phyloP scores from a whole-genome alignment of 768 basidiomycete species.

The Suillus paluster region DNA sequence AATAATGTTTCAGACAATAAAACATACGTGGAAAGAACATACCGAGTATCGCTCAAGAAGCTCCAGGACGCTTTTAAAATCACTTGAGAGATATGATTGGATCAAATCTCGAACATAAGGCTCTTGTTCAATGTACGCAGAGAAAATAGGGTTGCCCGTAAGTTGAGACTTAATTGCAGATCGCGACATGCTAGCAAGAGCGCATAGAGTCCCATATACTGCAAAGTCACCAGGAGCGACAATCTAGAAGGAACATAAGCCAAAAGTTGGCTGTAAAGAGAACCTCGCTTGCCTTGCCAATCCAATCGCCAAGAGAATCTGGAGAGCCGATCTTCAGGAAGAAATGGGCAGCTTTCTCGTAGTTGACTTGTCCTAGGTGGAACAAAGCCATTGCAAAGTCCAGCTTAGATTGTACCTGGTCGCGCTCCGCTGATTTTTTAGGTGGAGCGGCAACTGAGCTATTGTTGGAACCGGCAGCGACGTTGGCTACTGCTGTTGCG shows the following conservation, averaged over 20 bases:
- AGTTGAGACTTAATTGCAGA: slow-evolving; percentile 68
- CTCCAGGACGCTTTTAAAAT: slow-evolving; percentile 83
- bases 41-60: slow-evolving; percentile 77
- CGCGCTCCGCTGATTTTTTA: slow-evolving; percentile 59
- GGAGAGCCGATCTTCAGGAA: slow-evolving; percentile 72
- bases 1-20: background rate
- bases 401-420: slow-evolving; percentile 76
- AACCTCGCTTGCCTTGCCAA: slow-evolving; percentile 56
- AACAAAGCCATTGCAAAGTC: slow-evolving; percentile 82
- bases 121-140: slow-evolving; percentile 82
- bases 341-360: slow-evolving; percentile 77
- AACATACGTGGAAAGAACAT: slow-evolving; percentile 18
- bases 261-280: background rate
- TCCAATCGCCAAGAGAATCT: slow-evolving; percentile 77
- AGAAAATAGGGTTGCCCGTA: slow-evolving; percentile 71
- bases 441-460: slow-evolving; percentile 26
- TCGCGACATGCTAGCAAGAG: slow-evolving; percentile 77
- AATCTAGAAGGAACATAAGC: slow-evolving; percentile 47
- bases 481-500: slow-evolving; percentile 39
- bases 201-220: slow-evolving; percentile 83
- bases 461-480: slow-evolving; percentile 27
- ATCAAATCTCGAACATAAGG: slow-evolving; percentile 86
- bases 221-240: slow-evolving; percentile 85
- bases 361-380: slow-evolving; percentile 69
- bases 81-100: slow-evolving; percentile 83